Evolutionary conservation across 306 rosid species (phyloP).

Genomic region (Fagus sylvatica): DNA sequence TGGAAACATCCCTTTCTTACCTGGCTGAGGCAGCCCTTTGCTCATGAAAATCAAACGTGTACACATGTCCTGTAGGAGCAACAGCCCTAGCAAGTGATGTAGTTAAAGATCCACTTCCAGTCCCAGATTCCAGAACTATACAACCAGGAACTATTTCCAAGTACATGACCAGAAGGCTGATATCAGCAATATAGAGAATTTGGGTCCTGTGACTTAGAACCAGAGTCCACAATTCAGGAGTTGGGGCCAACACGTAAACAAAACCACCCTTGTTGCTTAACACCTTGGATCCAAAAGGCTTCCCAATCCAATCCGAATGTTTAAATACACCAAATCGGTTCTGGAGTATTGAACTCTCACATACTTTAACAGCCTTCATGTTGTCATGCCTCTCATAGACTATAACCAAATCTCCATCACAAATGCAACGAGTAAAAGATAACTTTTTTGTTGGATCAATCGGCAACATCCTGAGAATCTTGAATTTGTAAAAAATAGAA

Average conservation of each 20-base stretch:
- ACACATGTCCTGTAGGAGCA: slow-evolving; percentile 74
- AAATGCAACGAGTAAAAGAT: slow-evolving; percentile 54
- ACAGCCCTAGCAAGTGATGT: slow-evolving; percentile 84
- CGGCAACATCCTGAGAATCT: slow-evolving; percentile 53
- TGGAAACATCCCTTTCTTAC: slow-evolving; percentile 35
- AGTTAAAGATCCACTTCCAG: slow-evolving; percentile 92
- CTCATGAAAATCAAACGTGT: slow-evolving; percentile 89
- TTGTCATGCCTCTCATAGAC: slow-evolving; percentile 72
- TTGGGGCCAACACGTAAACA: slow-evolving; percentile 81
- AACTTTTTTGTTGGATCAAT: slow-evolving; percentile 45
- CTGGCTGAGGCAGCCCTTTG: slow-evolving; percentile 87
- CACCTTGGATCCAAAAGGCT: slow-evolving; percentile 82
- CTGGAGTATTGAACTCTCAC: slow-evolving; percentile 56
- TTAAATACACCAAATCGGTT: slow-evolving; percentile 80
- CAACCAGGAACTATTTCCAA: slow-evolving; percentile 86
- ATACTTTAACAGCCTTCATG: slow-evolving; percentile 71
- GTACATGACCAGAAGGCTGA: slow-evolving; percentile 74
- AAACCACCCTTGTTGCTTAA: slow-evolving; percentile 79
- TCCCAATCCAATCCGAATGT: slow-evolving; percentile 88
- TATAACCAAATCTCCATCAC: slow-evolving; percentile 71
- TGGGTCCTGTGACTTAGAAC: slow-evolving; percentile 88
- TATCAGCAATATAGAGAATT: slow-evolving; percentile 86
- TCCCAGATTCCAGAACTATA: slow-evolving; percentile 84
- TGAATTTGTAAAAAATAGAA: background rate
- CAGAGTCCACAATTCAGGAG: slow-evolving; percentile 88